Conservation (phyloP, 1,139 yeast species). For the Debaryomyces coudertii region DNA sequence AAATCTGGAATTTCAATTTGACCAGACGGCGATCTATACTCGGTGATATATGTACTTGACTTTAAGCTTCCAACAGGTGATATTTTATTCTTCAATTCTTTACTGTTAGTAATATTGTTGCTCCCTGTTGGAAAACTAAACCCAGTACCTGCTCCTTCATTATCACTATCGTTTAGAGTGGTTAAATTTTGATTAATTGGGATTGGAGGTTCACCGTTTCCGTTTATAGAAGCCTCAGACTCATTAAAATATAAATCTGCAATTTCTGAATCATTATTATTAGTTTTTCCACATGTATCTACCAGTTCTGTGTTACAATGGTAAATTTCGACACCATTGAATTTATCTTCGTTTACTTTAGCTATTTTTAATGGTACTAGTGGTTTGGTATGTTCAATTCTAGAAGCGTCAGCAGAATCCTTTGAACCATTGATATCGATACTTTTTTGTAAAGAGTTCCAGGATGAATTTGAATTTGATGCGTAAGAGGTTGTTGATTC, state of each 20-base stretch:
- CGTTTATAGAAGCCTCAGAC: conserved; percentile 2
- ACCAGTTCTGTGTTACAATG: no score
- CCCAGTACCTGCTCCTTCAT: conserved; percentile 38
- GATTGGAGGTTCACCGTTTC: neutral
- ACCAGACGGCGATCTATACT: conserved; percentile 34
- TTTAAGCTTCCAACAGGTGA: conserved; percentile 18
- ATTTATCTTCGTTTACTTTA: neutral
- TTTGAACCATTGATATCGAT: conserved; percentile 29
- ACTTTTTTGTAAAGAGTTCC: conserved; percentile 43
- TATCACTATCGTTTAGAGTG: conserved; percentile 23
- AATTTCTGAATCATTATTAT: conserved; percentile 3
- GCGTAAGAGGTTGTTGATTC: conserved; percentile 4
- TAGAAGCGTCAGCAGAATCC: neutral
- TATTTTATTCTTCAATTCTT: conserved; percentile 23
- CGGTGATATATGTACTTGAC: conserved; percentile 25
- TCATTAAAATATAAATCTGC: conserved; percentile 3
- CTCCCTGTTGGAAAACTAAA: conserved; percentile 45
- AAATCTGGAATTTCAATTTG: conserved; percentile 51
- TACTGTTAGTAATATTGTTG: conserved; percentile 38
- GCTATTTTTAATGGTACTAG: neutral
- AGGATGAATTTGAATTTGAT: conserved; percentile 31
- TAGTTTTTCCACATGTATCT: neutral
- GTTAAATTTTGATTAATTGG: neutral
- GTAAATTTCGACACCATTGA: neutral
- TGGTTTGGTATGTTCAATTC: neutral